Base-by-base conservation (phyloP, 306 rosid species). In the Astragalus membranaceus region DNA sequence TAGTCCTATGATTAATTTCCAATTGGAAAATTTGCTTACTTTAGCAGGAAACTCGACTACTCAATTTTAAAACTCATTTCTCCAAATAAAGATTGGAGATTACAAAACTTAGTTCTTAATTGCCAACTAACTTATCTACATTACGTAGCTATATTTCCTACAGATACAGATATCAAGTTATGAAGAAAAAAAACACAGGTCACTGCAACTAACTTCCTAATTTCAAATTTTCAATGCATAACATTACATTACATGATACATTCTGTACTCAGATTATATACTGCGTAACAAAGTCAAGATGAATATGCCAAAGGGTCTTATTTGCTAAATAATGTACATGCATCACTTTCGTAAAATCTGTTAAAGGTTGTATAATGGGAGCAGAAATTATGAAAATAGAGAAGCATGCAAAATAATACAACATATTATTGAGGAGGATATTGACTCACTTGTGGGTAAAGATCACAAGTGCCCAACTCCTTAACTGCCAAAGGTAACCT, bases 391-490 rank as follows among this genome's bases (percentile, higher is more conserved):
- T 23, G 10, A 58, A 66, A 58, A 10, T 37, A 50, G 8, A 55
- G 50, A 50, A 64, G 44, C 23, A 3, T 10, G 62, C 32, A 43
- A 60, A 66, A 83, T 43, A 26, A 41, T 35, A 43, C 43, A 67
- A 59, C 68, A 33, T 51, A 64, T 39, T 8, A 73, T 41, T 64
- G 66, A 69, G 63, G 79, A 59, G 15, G 66, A 66, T 52, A 56
- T 48, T 57, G 29, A 73, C 87, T 81, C 67, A 94, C 99, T 74
- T 94, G 99, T 35, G 99, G 99, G 84, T 94, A 94, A 77, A 94
- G 97, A 80, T 94, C 99, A 63, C 99, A 94, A 23, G 89, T 94
- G 14, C 99, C 99, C 95, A 94, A 79, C 85, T 94, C 99, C 89
- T 94, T 94, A 75, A 94, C 96, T 37, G 91, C 96, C 90, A 94